Conservation (phyloP, 1,284 basidiomycete genomes). For the Austropuccinia psidii region DNA sequence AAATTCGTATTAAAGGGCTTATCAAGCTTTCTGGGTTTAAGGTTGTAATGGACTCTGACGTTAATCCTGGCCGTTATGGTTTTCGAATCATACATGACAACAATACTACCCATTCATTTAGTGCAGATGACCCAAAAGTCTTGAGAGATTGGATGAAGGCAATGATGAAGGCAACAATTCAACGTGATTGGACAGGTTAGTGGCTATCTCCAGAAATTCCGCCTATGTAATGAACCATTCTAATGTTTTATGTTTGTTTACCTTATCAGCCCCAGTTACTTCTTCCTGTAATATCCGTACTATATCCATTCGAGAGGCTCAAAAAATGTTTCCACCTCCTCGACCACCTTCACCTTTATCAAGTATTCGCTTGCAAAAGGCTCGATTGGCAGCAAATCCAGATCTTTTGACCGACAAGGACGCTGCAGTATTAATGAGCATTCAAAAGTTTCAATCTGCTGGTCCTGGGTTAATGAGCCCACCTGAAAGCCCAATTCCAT, state of each 20-base stretch:
- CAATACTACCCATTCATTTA: slow-evolving; percentile 84
- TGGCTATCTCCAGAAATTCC: slow-evolving; percentile 37
- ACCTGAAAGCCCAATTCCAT: slow-evolving; percentile 42
- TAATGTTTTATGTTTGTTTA: not conserved
- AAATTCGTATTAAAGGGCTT: slow-evolving; percentile 90
- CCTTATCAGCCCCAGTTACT: slow-evolving; percentile 72
- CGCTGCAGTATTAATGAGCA: slow-evolving; percentile 47
- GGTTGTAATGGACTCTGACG: slow-evolving; percentile 83
- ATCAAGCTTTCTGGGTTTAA: slow-evolving; percentile 87
- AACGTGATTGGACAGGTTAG: slow-evolving; percentile 77
- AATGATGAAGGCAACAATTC: slow-evolving; percentile 97
- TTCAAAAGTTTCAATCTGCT: slow-evolving; percentile 41
- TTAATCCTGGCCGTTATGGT: slow-evolving; percentile 85
- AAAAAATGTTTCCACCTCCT: slow-evolving; percentile 89
- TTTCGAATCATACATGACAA: slow-evolving; percentile 88
- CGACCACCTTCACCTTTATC: slow-evolving; percentile 84
- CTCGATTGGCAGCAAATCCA: slow-evolving; percentile 75
- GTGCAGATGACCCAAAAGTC: slow-evolving; percentile 71
- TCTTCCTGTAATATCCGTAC: slow-evolving; percentile 96
- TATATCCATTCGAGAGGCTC: slow-evolving; percentile 86
- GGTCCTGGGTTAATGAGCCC: slow-evolving; percentile 42
- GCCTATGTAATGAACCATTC: slow-evolving; percentile 24
- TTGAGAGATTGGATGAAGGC: slow-evolving; percentile 99
- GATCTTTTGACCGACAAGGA: slow-evolving; percentile 68
- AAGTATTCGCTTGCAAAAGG: slow-evolving; percentile 80